phyloP scores from a whole-genome alignment of 1,139 yeast genomes.

The Petasospora fabianii region DNA sequence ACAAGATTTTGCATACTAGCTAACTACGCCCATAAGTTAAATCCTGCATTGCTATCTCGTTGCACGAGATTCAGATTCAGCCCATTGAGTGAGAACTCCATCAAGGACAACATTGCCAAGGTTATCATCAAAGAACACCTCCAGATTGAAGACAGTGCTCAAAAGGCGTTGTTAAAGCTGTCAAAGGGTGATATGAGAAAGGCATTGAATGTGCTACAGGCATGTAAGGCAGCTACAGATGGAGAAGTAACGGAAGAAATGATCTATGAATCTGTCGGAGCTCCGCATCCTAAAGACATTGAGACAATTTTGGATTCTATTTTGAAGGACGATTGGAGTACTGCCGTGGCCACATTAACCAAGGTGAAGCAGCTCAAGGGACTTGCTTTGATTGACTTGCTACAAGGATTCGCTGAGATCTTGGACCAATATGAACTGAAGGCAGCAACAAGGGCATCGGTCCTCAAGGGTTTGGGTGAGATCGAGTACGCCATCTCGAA shows the following conservation, averaged over 20 bases:
- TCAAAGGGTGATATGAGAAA: slow-evolving; percentile 95
- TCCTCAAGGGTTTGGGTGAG: slow-evolving; percentile 72
- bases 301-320: slow-evolving; percentile 72
- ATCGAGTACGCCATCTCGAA: slow-evolving; percentile 86
- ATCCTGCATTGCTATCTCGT: slow-evolving; percentile 91
- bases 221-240: slow-evolving; percentile 78
- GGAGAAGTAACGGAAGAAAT: slow-evolving; percentile 61
- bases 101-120: slow-evolving; percentile 58
- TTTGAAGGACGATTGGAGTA: slow-evolving; percentile 84
- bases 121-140: slow-evolving; percentile 71
- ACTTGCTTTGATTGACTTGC: slow-evolving; percentile 80
- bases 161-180: slow-evolving; percentile 59
- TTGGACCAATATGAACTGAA: slow-evolving; percentile 65
- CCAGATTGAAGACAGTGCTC: slow-evolving; percentile 55
- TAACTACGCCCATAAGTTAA: slow-evolving; percentile 90
- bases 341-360: slow-evolving; percentile 63
- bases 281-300: slow-evolving; percentile 87
- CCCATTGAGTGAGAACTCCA: slow-evolving; percentile 69
- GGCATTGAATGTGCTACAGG: slow-evolving; percentile 90
- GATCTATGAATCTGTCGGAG: slow-evolving; percentile 93
- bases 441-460: slow-evolving; percentile 54
- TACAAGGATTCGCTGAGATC: slow-evolving; percentile 70
- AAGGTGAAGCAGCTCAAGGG: slow-evolving; percentile 71
- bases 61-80: slow-evolving; percentile 93
- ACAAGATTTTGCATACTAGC: slow-evolving; percentile 96